A percentile compares a stretch with the other conserved stretches of the same genome.
Evolutionary conservation across 306 rosid species (phyloP).

Genomic region (Dalbergia cultrata): DNA sequence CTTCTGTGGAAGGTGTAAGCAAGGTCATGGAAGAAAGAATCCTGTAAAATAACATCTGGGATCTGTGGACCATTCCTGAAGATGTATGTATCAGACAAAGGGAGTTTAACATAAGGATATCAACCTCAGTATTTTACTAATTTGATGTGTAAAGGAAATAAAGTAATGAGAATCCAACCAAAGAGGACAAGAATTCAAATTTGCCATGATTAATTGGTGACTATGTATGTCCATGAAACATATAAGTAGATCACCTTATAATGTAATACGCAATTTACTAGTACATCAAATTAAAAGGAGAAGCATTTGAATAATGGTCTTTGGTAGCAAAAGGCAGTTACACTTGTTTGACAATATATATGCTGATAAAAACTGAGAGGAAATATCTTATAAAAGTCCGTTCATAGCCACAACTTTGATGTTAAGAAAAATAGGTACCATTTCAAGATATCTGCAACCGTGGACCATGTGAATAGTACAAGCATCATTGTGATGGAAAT

Average conservation of each 20-base stretch:
- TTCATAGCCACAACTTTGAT: not conserved
- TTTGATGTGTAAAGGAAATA: not conserved
- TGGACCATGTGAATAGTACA: conserved; percentile 72
- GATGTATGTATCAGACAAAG: conserved; percentile 9
- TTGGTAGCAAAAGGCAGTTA: not conserved
- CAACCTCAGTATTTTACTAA: not conserved
- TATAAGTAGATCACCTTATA: not conserved
- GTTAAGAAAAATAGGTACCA: conserved; percentile 57
- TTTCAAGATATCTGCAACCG: conserved; percentile 56
- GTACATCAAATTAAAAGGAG: not conserved
- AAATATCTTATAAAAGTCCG: not conserved
- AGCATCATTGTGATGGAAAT: conserved; percentile 72
- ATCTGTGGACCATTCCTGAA: conserved; percentile 68
- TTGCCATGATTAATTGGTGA: not conserved
- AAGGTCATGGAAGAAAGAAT: conserved; percentile 59
- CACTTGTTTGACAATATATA: conserved; percentile 3
- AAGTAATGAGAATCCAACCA: no score
- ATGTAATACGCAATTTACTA: not conserved
- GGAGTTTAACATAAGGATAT: not conserved
- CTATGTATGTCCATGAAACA: not conserved
- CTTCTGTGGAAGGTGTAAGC: conserved; percentile 64
- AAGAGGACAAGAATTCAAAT: not conserved
- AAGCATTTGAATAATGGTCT: not conserved
- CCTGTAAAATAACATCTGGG: conserved; percentile 62
- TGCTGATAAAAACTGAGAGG: not conserved